Conservation (phyloP, 441 rosid genomes). For the Eruca vesicaria region DNA sequence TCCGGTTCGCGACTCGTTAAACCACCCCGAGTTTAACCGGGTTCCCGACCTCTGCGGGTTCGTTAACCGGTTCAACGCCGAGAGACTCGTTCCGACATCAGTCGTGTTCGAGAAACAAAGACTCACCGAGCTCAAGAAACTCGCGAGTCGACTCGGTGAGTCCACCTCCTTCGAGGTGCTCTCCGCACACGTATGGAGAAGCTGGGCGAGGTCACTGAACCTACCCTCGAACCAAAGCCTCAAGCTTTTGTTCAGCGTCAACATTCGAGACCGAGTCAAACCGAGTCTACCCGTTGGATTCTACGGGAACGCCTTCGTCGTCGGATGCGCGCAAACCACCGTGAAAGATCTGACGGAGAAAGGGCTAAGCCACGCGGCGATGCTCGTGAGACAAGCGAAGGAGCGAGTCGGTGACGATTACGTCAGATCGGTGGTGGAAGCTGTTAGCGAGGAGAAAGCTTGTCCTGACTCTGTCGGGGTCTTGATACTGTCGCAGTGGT, state of each 20-base stretch:
- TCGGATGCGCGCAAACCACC: constrained; percentile 63
- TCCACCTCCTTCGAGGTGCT: constrained; percentile 70
- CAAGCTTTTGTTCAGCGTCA: constrained; percentile 72
- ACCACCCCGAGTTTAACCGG: constrained; percentile 55
- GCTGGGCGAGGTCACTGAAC: constrained; percentile 73
- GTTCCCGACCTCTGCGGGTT: constrained; percentile 65
- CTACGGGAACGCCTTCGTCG: constrained; percentile 81
- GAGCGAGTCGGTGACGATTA: constrained; percentile 52
- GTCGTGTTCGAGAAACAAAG: constrained; percentile 40
- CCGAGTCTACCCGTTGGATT: constrained; percentile 69
- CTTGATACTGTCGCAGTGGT: constrained; percentile 78
- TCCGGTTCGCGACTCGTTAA: constrained; percentile 24
- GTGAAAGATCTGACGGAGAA: constrained; percentile 55
- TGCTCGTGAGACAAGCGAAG: constrained; percentile 65
- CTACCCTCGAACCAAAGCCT: constrained; percentile 56
- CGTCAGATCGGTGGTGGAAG: constrained; percentile 57
- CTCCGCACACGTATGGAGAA: constrained; percentile 79
- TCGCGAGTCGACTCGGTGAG: constrained; percentile 40
- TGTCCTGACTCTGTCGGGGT: constrained; percentile 75
- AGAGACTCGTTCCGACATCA: constrained; percentile 62
- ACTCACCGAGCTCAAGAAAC: constrained; percentile 49
- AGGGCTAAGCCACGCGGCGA: constrained; percentile 51
- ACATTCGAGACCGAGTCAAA: constrained; percentile 59
- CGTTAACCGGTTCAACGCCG: constrained; percentile 47
- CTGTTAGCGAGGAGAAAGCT: constrained; percentile 52